Evolutionary conservation across 2,329 filamentous ascomycete species (phyloP).

Genomic region (Aspergillus aculeatus): DNA sequence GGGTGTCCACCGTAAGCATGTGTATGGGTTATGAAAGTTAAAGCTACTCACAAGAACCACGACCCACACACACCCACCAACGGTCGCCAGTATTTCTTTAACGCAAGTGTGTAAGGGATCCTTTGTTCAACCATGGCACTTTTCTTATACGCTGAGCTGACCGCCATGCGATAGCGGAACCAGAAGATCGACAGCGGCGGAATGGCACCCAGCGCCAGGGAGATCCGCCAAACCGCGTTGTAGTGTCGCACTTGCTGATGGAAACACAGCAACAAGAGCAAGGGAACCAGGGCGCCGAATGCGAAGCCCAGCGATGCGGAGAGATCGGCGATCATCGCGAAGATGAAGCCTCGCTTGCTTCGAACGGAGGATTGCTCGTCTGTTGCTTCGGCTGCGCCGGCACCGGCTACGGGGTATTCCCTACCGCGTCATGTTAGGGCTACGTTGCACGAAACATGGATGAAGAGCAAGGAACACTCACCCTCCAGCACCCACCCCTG

Average conservation of each 20-base stretch:
- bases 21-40: not conserved
- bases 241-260: constrained; percentile 43
- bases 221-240: constrained; percentile 52
- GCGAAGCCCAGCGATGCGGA: constrained; percentile 54
- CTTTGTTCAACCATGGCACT: constrained; percentile 48
- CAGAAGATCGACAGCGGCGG: constrained; percentile 54
- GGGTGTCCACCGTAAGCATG: not conserved
- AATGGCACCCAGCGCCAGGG: constrained; percentile 52
- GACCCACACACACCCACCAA: constrained; percentile 49
- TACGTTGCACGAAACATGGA: rapidly evolving
- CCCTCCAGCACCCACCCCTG: constrained; percentile 45
- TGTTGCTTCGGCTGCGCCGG: constrained; percentile 50
- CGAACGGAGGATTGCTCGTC: constrained; percentile 50
- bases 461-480: constrained; percentile 8
- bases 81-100: constrained; percentile 52
- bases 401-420: constrained; percentile 56
- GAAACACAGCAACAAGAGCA: constrained; percentile 53
- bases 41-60: constrained; percentile 44
- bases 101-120: constrained; percentile 49
- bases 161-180: constrained; percentile 54
- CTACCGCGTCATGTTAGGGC: constrained; percentile 7
- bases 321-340: constrained; percentile 56
- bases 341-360: constrained; percentile 55
- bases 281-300: constrained; percentile 50
- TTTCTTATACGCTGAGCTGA: constrained; percentile 51